Evolutionary conservation across 768 basidiomycete species (phyloP), one percentile per base, ranked within the genome.

Genomic region (Lenzites betulinus): DNA sequence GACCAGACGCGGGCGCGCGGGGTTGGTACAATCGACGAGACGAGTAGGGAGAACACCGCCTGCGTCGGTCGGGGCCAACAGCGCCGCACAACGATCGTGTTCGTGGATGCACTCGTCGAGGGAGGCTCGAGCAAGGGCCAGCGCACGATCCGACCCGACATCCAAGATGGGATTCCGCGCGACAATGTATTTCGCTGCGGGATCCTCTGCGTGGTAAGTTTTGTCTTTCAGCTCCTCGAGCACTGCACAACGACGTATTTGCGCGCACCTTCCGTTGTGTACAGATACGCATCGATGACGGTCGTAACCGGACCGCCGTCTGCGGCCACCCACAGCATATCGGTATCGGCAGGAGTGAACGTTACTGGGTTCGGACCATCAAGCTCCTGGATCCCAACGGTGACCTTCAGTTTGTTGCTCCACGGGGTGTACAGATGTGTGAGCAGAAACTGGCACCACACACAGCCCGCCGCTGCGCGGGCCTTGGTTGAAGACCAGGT

Each of bases 1-100:
- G 44, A 26, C 46, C 1, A 62, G 50, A 1, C 18, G 33, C 7
- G 51, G 52, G 28, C 43, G 51, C 4, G 18, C 3, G 9, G 61
- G 61, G 18, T 62, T 55, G 7, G 46, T 30, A 22, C 61, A 62
- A 33, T 62, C 61, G 18, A 62, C 36, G 20, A 58, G 51, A 13
- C 61, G 55, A 1, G 61, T 48, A 3, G 61, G 61, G 12, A 62
- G 61, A 9, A n/a, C 25, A 28, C 15, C 4, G 30, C 11, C 30
- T 33, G 30, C 30, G 30, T 33, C 18, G 35, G 50, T 52, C 30
- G 11, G 43, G 39, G 7, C 33, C 7, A 16, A 51, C 51, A 33
- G 30, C 30, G 30, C 30, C 30, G 30, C 11, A 23, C 61, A 62
- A 12, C 18, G 51, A 11, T 38, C 38, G 33, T 62, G 61, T 8